Evolutionary conservation across 148 eudicot species (phyloP).

Genomic region (Spergularia marina): DNA sequence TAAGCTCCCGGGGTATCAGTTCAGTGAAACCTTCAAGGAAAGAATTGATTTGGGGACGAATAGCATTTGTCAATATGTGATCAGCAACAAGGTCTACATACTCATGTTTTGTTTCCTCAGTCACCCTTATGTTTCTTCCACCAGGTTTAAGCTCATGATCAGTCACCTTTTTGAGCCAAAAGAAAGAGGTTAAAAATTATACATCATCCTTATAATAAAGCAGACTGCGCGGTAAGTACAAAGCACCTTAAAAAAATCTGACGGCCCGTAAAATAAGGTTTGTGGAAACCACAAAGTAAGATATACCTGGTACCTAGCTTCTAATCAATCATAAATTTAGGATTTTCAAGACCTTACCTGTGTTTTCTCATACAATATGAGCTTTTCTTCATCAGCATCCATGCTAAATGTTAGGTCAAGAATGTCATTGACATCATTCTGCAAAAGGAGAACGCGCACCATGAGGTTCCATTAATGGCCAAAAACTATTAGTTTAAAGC

Average conservation of each 20-base stretch:
- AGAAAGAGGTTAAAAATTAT: neutral
- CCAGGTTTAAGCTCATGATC: conserved; percentile 98
- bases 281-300: neutral
- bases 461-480: neutral
- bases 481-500: neutral
- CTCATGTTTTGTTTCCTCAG: conserved; percentile 97
- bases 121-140: conserved; percentile 91
- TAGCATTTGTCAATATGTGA: conserved; percentile 94
- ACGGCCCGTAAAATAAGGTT: neutral
- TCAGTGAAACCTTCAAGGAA: conserved; percentile 93
- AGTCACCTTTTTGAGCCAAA: conserved; percentile 61
- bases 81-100: conserved; percentile 98
- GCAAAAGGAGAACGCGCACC: conserved; percentile 25
- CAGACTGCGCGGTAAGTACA: neutral
- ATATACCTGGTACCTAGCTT: neutral
- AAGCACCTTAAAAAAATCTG: neutral
- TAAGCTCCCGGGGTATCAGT: conserved; percentile 79
- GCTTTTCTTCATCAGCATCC: conserved; percentile 99
- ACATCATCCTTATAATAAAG: too few species aligned
- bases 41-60: conserved; percentile 95
- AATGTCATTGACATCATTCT: conserved; percentile 94
- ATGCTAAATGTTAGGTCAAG: conserved; percentile 96
- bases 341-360: conserved; percentile 50
- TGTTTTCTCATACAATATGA: conserved; percentile 86
- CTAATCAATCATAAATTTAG: neutral